Base-by-base conservation (phyloP, 192 early-diverging fungal species). In the Podila clonocystis region DNA sequence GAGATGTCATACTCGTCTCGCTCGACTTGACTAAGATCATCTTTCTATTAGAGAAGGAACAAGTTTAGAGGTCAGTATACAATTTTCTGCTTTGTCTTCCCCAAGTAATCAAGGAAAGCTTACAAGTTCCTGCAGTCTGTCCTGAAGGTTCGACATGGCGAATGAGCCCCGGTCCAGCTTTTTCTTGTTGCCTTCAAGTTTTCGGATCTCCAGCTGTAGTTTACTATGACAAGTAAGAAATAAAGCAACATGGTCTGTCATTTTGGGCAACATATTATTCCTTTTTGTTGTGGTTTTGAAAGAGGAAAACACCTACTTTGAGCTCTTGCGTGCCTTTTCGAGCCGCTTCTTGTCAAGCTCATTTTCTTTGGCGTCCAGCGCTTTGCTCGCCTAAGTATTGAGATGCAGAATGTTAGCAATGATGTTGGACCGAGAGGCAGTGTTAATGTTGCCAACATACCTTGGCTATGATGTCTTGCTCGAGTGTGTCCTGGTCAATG, bases 301-400 rank as follows among this genome's bases (percentile, higher is more conserved):
- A 38, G 17, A 0, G 24, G 20, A 71, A 70, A 50, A 33, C 33
- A 3, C 65, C 60, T 88, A 90, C 72, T 77, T 82, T 48, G 90
- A 82, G 17, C 92, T 87, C 67, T 89, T 91, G 31, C 84, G 72
- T 1, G 87, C 64, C 59, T 90, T 92, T 34, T 74, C 82, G 4
- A 94, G 73, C 4, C 95, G 90, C 71, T 89, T 94, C 65, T 87
- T 75, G 64, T 96, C 91, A 26, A 86, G 50, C 7, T 83, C 90
- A 8, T 89, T 84, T 29, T 94, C 93, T 26, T 85, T 83, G 52
- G 90, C 83, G 24, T 84, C 77, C 69, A 95, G 67, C 17, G 87
- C 88, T 58, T 86, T 86, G 61, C 87, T 86, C 9, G 89, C 93
- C 85, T 89, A 82, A 31, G 62, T 29, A 1, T 12, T 28, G 24